Percentiles rank a stretch among this genome's conserved stretches.
Evolutionary conservation across 441 rosid genomes (phyloP).

Genomic region (Eutrema salsugineum): DNA sequence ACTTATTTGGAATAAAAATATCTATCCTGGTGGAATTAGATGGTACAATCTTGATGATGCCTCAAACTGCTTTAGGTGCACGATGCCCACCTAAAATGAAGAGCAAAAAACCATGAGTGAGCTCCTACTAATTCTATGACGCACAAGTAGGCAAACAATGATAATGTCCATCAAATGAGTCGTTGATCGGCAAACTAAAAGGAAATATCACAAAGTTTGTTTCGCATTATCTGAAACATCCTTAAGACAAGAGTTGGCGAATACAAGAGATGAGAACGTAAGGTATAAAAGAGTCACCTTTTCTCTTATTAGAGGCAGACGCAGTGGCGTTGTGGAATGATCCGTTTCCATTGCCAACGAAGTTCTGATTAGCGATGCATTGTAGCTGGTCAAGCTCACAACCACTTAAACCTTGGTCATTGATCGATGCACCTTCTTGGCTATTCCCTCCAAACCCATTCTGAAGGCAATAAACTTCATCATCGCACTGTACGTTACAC

Average conservation of each 20-base stretch:
- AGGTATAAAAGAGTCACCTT: slow-evolving; percentile 46
- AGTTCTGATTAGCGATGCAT: slow-evolving; percentile 29
- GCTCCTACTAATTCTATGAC: not conserved
- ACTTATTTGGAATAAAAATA: slow-evolving; percentile 34
- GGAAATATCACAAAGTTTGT: not conserved
- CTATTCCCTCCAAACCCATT: slow-evolving; percentile 48
- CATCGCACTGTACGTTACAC: slow-evolving; percentile 68
- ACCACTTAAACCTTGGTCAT: slow-evolving; percentile 47
- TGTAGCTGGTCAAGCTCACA: slow-evolving; percentile 68
- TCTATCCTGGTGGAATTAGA: slow-evolving; percentile 17
- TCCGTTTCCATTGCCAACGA: slow-evolving; percentile 2
- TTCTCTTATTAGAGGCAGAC: slow-evolving; percentile 54
- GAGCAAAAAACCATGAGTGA: not conserved
- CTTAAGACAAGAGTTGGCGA: not conserved
- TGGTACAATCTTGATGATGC: slow-evolving; percentile 20
- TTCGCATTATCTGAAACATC: not conserved
- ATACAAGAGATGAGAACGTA: not conserved
- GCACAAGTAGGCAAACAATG: not conserved
- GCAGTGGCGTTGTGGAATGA: slow-evolving; percentile 25
- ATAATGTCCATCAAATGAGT: not conserved
- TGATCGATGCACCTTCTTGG: slow-evolving; percentile 42
- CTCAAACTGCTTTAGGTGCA: slow-evolving; percentile 45
- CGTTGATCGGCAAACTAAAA: not conserved
- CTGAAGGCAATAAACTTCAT: slow-evolving; percentile 68
- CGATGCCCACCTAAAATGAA: slow-evolving; percentile 38